A percentile compares a stretch with the other conserved stretches of the same genome.
Evolutionary conservation across 345 rosid genomes (phyloP).

Genomic region (Anacardium occidentale): DNA sequence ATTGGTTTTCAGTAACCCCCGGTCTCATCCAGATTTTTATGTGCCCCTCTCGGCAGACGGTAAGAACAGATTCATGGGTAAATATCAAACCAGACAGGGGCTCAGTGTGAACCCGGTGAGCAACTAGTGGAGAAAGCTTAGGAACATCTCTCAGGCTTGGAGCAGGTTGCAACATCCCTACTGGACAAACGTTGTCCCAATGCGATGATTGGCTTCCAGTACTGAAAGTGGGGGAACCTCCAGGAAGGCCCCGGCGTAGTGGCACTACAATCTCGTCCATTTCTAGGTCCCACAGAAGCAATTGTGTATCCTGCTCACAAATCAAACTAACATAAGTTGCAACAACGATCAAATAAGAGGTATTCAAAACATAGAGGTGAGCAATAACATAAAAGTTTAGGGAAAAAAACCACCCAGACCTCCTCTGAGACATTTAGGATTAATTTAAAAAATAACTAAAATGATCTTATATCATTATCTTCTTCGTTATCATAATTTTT

Average conservation of each 20-base stretch:
- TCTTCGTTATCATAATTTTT: too few relatives aligned
- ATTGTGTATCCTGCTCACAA: constrained; percentile 75
- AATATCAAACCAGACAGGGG: constrained; percentile 91
- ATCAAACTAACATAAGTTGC: constrained; percentile 11
- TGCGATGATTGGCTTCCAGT: constrained; percentile 99
- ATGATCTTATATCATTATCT: too few relatives aligned
- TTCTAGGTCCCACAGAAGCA: constrained; percentile 97
- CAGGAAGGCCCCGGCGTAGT: constrained; percentile 75
- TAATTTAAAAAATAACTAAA: too few relatives aligned
- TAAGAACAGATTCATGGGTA: constrained; percentile 83
- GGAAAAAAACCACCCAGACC: too few relatives aligned
- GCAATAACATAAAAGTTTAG: too few relatives aligned
- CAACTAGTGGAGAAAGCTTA: constrained; percentile 80
- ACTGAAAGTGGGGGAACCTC: constrained; percentile 95
- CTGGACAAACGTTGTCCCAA: constrained; percentile 80
- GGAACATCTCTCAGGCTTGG: constrained; percentile 93
- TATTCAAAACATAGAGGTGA: constrained; percentile 4
- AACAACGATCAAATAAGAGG: constrained; percentile 1
- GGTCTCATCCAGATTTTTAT: constrained; percentile 97
- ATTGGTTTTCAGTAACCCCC: constrained; percentile 52
- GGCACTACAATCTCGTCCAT: constrained; percentile 99
- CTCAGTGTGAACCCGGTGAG: constrained; percentile 89
- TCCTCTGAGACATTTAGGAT: too few relatives aligned
- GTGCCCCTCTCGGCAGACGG: constrained; percentile 92
- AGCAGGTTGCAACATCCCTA: constrained; percentile 89